These are phyloP conservation scores for Dictyostelium capitatum DNA, from an alignment of 78 protist species.

Conservation along the genomic window DNA sequence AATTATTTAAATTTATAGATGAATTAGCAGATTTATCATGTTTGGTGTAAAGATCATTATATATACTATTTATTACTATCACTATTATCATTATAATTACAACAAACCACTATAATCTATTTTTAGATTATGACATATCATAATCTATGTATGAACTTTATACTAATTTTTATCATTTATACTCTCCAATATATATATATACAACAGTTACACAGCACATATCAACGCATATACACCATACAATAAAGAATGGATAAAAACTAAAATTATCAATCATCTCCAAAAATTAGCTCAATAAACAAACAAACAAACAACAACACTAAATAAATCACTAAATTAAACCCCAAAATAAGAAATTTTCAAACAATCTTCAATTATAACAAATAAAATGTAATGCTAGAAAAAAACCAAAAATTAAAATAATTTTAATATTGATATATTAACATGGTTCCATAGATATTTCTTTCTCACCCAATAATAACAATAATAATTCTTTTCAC, in stretches of 20 bases:
- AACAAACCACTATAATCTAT: too few species aligned
- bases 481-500: too few species aligned
- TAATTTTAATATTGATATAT: not conserved
- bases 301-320: not conserved
- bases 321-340: too few species aligned
- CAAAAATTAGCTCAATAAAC: conserved; percentile 75
- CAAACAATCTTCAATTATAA: not conserved
- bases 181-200: not conserved
- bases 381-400: conserved; percentile 3
- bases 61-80: not conserved
- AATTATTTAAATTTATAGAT: conserved; percentile 56
- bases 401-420: not conserved
- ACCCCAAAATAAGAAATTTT: too few species aligned
- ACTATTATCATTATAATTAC: not conserved
- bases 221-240: conserved; percentile 72
- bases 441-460: not conserved
- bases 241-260: conserved; percentile 78
- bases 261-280: conserved; percentile 42
- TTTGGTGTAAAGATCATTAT: conserved; percentile 30
- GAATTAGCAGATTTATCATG: conserved; percentile 66
- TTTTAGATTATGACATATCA: too few species aligned
- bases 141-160: too few species aligned
- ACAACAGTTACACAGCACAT: conserved; percentile 16
- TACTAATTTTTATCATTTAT: not conserved
- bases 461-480: too few species aligned